Evolutionary conservation across 176 grass and related monocot species (phyloP), one percentile per base, ranked within the genome.

Genomic region (Cenchrus fungigraminus): DNA sequence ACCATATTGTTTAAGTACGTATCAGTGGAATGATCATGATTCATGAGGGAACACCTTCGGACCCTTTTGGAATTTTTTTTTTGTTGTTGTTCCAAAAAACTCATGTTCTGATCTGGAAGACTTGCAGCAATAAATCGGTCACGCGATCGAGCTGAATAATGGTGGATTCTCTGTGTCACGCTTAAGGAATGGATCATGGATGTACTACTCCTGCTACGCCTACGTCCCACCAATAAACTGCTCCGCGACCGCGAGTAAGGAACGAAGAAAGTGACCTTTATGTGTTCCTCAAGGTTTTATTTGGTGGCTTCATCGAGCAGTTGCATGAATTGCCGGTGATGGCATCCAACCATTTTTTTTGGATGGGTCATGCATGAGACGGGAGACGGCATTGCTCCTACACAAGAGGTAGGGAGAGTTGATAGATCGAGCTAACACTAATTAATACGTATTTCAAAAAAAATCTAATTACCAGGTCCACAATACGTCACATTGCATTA

Each of bases 121-220:
- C 14, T n/a, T 40, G 53, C 32, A 71, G n/a, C 12, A 61, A 61
- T 61, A 61, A 85, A 78, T 78, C 42, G 60, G 60, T 22, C 83
- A 76, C 61, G 49, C 61, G 40, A 57, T 9, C 32, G n/a, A 43
- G 72, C 72, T 70, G 51, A 73, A 79, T 52, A 40, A 40, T 19
- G 61, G n/a, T 55, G 9, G 66, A 3, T 14, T 37, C 14, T 80
- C 20, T 28, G 31, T 80, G 9, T 49, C 60, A 67, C 46, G 68
- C 76, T 80, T 15, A 66, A 68, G 70, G 84, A 65, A 80, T 44
- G 31, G 31, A 32, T 32, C 2, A 25, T 25, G 22, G 14, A 47
- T 10, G 17, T 20, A 20, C 29, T 17, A 83, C 31, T 49, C 69
- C 9, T 51, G 4, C 45, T 46, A 46, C 45, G 6, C 45, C 45